These are phyloP conservation scores for Buddleja alternifolia DNA, from an alignment of 257 asterid genomes.

Conservation along the genomic window DNA sequence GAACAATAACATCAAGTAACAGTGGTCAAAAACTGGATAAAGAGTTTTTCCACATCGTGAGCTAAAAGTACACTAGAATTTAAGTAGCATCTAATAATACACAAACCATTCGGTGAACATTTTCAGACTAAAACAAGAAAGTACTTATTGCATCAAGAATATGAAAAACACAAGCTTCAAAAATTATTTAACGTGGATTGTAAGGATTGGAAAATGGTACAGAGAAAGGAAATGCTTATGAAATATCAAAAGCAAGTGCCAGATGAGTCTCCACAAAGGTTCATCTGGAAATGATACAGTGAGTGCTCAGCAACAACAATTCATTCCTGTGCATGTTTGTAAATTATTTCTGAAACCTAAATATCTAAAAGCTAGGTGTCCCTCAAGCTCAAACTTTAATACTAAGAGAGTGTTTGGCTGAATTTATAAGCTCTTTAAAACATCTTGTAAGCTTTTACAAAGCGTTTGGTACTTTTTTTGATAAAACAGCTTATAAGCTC, in stretches of 20 bases:
- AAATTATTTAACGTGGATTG: neutral
- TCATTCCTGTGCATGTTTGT: conserved; percentile 1
- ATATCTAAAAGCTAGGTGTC: too few relatives aligned
- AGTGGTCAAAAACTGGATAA: conserved; percentile 10
- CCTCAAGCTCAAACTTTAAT: neutral
- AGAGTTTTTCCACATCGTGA: neutral
- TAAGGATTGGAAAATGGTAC: neutral
- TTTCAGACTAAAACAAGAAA: neutral
- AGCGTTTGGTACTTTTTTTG: too few relatives aligned
- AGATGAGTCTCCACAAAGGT: neutral
- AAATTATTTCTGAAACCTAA: conserved; percentile 8
- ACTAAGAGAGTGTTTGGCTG: too few relatives aligned
- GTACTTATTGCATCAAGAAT: neutral
- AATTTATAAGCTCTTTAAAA: too few relatives aligned
- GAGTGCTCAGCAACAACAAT: conserved; percentile 1
- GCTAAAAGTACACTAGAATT: conserved; percentile 2
- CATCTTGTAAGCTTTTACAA: too few relatives aligned
- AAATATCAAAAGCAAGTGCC: conserved; percentile 3
- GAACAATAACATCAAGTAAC: conserved; percentile 28
- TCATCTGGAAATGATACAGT: neutral
- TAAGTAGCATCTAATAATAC: conserved; percentile 19
- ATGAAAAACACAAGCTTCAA: neutral
- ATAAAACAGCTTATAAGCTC: too few relatives aligned
- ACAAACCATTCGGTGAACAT: neutral
- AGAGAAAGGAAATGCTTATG: neutral